phyloP scores from a whole-genome alignment of 1,284 basidiomycete species.

The Trichosporon sp. region DNA sequence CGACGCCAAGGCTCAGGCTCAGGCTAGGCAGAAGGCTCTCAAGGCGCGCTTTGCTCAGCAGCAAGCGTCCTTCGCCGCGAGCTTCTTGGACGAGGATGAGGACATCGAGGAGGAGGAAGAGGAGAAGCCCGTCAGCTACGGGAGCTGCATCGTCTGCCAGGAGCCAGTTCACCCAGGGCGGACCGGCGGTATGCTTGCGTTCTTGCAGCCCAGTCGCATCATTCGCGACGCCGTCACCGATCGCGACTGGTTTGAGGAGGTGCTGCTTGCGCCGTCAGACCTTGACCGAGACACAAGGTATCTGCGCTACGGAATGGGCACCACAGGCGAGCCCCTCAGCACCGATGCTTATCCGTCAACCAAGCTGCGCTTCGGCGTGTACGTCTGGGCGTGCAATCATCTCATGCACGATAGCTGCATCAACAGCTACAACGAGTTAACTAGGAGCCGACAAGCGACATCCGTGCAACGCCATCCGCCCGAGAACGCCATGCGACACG shows the following conservation, averaged over 20 bases:
- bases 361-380: constrained; percentile 74
- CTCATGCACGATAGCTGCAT: constrained; percentile 98
- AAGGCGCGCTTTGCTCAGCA: constrained; percentile 90
- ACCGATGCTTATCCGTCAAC: constrained; percentile 60
- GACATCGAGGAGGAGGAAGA: constrained; percentile 54
- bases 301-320: constrained; percentile 30
- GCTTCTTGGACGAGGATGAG: constrained; percentile 51
- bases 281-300: constrained; percentile 57
- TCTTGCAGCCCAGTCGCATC: constrained; percentile 82
- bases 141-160: constrained; percentile 96
- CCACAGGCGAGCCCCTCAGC: constrained; percentile 36
- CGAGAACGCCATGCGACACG: constrained; percentile 82
- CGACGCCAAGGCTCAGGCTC: constrained; percentile 28
- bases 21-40: constrained; percentile 68
- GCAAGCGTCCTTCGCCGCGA: constrained; percentile 64
- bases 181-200: constrained; percentile 81
- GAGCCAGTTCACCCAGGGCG: constrained; percentile 72
- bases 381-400: constrained; percentile 88
- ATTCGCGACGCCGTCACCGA: constrained; percentile 74
- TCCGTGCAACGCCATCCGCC: constrained; percentile 93
- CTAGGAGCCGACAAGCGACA: constrained; percentile 78
- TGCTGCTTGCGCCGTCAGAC: constrained; percentile 60
- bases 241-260: constrained; percentile 65
- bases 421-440: constrained; percentile 78
- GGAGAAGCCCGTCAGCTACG: constrained; percentile 59